phyloP scores from a whole-genome alignment of 2,329 filamentous ascomycete species.

The Talaromyces piceae region DNA sequence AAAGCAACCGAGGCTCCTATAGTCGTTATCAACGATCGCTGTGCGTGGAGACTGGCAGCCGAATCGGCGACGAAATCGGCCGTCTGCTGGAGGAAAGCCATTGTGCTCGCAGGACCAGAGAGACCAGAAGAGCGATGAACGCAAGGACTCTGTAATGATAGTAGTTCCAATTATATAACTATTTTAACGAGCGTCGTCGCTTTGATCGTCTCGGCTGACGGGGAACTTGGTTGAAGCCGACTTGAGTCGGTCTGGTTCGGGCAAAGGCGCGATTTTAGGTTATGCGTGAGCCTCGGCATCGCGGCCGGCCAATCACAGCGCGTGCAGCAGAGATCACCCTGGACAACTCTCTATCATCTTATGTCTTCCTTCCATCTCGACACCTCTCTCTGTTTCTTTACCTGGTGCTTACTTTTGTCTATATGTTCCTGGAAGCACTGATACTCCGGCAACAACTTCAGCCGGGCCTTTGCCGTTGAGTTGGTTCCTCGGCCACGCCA shows the following conservation, averaged over 20 bases:
- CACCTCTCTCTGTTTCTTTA: neutral
- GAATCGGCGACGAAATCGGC: slow-evolving; percentile 27
- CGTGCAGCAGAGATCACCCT: neutral
- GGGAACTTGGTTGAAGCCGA: too few relatives aligned
- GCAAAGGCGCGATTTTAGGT: neutral
- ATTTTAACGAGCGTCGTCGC: too few relatives aligned
- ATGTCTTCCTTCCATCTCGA: neutral
- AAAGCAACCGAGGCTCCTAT: slow-evolving; percentile 30
- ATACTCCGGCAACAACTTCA: neutral
- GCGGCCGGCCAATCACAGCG: neutral
- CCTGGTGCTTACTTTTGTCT: neutral
- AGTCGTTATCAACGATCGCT: slow-evolving; percentile 27
- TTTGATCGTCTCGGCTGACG: too few relatives aligned
- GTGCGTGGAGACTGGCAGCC: slow-evolving; percentile 21
- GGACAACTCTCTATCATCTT: neutral
- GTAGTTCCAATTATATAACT: too few relatives aligned
- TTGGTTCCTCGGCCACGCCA: neutral
- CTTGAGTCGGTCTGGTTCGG: neutral
- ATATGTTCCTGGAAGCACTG: neutral
- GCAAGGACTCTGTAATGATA: too few relatives aligned
- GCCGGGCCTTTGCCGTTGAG: neutral
- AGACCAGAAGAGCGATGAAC: neutral
- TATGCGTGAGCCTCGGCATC: neutral
- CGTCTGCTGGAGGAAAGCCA: slow-evolving; percentile 25
- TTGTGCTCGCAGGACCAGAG: slow-evolving; percentile 13